Conservation (phyloP, 2,329 filamentous ascomycete species). For the Fusarium secorum region DNA sequence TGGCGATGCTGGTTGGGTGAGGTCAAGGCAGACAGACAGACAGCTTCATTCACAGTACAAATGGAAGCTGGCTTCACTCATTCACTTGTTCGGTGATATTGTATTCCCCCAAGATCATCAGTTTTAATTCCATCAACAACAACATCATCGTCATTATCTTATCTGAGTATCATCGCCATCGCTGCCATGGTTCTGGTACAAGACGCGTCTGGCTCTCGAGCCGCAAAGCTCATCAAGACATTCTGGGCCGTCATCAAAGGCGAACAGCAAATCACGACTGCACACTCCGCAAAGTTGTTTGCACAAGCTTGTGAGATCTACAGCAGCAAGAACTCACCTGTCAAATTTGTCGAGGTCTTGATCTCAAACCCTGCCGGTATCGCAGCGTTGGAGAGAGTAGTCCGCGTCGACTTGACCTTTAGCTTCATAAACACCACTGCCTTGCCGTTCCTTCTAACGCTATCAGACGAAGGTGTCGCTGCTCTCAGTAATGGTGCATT, state of each 20-base stretch:
- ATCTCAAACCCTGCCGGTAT: conserved; percentile 35
- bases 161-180: background rate
- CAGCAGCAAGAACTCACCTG: conserved; percentile 19
- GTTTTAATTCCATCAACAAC: background rate
- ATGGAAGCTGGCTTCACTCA: background rate
- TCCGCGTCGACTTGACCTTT: conserved; percentile 37
- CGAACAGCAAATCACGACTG: conserved; percentile 17
- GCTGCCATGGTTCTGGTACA: conserved; percentile 11
- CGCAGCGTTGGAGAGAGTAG: conserved; percentile 34
- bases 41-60: conserved; percentile 19
- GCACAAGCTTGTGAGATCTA: conserved; percentile 34
- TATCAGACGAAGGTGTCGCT: conserved; percentile 25
- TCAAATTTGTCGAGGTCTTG: conserved; percentile 42
- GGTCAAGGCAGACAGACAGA: conserved; percentile 9
- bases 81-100: background rate
- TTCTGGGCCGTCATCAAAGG: conserved; percentile 32
- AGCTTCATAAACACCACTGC: conserved; percentile 42
- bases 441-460: conserved; percentile 16
- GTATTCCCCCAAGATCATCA: background rate
- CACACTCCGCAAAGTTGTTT: conserved; percentile 40
- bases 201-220: conserved; percentile 10
- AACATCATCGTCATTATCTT: no score
- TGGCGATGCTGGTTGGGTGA: conserved; percentile 14
- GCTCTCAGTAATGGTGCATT: conserved; percentile 34
- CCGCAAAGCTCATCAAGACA: conserved; percentile 18